Percentiles rank a stretch among this genome's conserved stretches.
phyloP scores from a whole-genome alignment of 768 basidiomycete species.

The Boletus rex-veris region DNA sequence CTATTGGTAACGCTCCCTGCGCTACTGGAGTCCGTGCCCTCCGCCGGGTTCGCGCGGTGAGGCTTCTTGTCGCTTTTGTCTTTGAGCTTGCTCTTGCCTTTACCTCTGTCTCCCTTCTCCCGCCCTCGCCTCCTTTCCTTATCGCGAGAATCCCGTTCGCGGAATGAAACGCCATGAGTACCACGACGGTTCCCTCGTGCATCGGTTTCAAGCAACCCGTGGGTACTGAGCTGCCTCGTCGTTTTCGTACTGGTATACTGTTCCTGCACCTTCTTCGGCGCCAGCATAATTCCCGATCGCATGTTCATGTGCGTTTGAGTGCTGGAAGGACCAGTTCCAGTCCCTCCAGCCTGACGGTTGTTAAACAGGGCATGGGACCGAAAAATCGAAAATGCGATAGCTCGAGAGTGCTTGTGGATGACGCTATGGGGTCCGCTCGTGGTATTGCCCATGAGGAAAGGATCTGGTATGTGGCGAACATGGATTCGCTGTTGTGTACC shows the following conservation, averaged over 20 bases:
- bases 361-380: slow-evolving; percentile 47
- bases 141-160: slow-evolving; percentile 21
- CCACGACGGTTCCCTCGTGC: slow-evolving; percentile 18
- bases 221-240: slow-evolving; percentile 61
- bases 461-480: slow-evolving; percentile 53
- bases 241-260: slow-evolving; percentile 75
- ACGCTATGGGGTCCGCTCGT: slow-evolving; percentile 59
- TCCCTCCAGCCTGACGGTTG: slow-evolving; percentile 11
- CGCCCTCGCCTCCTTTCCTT: slow-evolving; percentile 20
- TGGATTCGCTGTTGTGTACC: slow-evolving; percentile 67
- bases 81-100: slow-evolving; percentile 30
- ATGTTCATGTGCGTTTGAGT: slow-evolving; percentile 26
- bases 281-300: slow-evolving; percentile 53
- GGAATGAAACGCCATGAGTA: slow-evolving; percentile 10
- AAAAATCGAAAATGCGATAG: slow-evolving; percentile 75
- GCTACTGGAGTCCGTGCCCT: slow-evolving; percentile 33
- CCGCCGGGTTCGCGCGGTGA: slow-evolving; percentile 24
- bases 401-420: slow-evolving; percentile 81
- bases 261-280: slow-evolving; percentile 72
- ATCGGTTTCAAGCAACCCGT: slow-evolving; percentile 59
- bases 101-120: slow-evolving; percentile 19
- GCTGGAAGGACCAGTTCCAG: slow-evolving; percentile 2
- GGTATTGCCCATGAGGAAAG: slow-evolving; percentile 39
- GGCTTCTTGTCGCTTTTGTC: slow-evolving; percentile 30
- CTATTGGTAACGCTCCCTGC: slow-evolving; percentile 23